Conservation (phyloP, 306 rosid genomes). For the Sechiopsis laciniata region DNA sequence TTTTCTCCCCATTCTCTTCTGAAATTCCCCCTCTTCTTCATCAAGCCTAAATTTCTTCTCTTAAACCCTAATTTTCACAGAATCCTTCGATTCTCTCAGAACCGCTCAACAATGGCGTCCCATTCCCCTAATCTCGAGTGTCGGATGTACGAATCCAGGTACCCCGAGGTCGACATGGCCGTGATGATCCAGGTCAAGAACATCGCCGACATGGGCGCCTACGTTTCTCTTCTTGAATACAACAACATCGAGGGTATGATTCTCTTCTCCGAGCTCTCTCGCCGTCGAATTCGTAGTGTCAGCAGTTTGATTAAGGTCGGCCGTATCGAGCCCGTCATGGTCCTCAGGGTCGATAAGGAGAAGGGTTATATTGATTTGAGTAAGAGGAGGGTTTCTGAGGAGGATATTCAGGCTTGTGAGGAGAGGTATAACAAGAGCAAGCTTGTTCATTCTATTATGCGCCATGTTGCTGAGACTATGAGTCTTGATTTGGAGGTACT, state of each 20-base stretch:
- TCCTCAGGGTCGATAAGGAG: slow-evolving; percentile 86
- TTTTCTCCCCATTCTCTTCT: not conserved
- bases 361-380: slow-evolving; percentile 96
- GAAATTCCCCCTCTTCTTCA: not conserved
- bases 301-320: slow-evolving; percentile 86
- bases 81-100: not conserved
- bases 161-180: slow-evolving; percentile 97
- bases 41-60: slow-evolving; percentile 2
- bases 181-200: slow-evolving; percentile 96
- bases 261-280: slow-evolving; percentile 91
- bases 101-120: slow-evolving; percentile 32
- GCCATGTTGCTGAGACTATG: slow-evolving; percentile 86
- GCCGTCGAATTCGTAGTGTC: slow-evolving; percentile 91
- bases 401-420: slow-evolving; percentile 78
- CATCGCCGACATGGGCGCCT: slow-evolving; percentile 98
- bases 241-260: slow-evolving; percentile 98
- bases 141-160: slow-evolving; percentile 86
- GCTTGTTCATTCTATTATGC: slow-evolving; percentile 95
- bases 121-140: slow-evolving; percentile 67
- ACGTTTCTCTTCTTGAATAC: slow-evolving; percentile 91
- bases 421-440: slow-evolving; percentile 97
- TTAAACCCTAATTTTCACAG: not conserved
- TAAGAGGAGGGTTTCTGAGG: slow-evolving; percentile 89
- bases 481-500: slow-evolving; percentile 71
- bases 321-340: slow-evolving; percentile 94